Conservation (phyloP, 108 stramenopile genomes). For the Conticribra weissflogii region DNA sequence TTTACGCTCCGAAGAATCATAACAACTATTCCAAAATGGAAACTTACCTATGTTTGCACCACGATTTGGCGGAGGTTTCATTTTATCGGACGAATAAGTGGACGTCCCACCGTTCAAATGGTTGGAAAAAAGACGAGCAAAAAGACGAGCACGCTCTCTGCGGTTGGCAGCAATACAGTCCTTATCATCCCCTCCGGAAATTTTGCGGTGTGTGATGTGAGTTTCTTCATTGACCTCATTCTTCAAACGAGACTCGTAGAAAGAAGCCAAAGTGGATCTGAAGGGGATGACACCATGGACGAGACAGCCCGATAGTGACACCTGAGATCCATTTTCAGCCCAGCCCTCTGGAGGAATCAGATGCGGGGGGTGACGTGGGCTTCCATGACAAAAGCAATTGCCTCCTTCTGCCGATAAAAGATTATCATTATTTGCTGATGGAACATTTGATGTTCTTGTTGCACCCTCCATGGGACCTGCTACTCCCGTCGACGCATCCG, state of each 20-base stretch:
- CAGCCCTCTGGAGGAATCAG: neutral
- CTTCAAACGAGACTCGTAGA: conserved; percentile 17
- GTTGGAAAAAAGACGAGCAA: conserved; percentile 27
- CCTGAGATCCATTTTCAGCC: neutral
- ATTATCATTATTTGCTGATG: no score
- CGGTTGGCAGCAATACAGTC: conserved; percentile 23
- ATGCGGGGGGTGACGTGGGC: conserved; percentile 30
- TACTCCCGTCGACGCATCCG: neutral
- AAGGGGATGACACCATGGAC: conserved; percentile 31
- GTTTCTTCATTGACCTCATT: neutral
- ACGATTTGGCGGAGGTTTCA: conserved; percentile 36
- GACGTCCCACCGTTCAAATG: neutral
- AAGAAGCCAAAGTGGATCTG: conserved; percentile 19
- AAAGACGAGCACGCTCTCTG: conserved; percentile 40
- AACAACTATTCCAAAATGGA: neutral
- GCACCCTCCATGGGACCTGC: conserved; percentile 1
- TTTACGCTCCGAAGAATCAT: neutral
- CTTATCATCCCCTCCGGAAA: neutral
- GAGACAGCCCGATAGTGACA: conserved; percentile 8
- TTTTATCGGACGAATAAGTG: neutral
- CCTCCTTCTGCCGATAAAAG: neutral
- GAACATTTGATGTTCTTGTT: neutral
- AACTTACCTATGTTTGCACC: conserved; percentile 25
- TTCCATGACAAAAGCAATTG: conserved; percentile 5
- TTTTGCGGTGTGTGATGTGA: neutral